Conservation (phyloP, 2,329 filamentous ascomycete genomes). For the Clonostachys solani region DNA sequence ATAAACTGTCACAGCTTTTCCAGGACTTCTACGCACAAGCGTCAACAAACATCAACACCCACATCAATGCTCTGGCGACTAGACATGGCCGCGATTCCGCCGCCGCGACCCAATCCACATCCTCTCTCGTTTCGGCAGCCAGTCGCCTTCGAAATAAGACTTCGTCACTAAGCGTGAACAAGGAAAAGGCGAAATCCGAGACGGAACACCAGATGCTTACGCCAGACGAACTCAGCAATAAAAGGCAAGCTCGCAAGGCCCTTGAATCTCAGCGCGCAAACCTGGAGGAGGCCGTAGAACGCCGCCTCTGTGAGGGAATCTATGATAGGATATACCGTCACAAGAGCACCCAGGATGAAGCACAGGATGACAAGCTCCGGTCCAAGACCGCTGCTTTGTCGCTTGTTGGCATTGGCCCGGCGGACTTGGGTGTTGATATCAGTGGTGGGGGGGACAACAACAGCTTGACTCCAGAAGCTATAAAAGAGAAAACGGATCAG, state of each 20-base stretch:
- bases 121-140: conserved; percentile 51
- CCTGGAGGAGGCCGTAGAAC: conserved; percentile 88
- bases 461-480: conserved; percentile 51
- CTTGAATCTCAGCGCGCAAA: conserved; percentile 73
- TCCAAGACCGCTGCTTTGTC: conserved; percentile 89
- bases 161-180: conserved; percentile 43
- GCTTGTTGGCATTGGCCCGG: conserved; percentile 85
- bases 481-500: conserved; percentile 57
- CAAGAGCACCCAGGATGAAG: conserved; percentile 86
- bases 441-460: conserved; percentile 37
- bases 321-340: conserved; percentile 91
- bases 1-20: conserved; percentile 79
- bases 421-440: conserved; percentile 77
- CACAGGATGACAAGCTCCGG: conserved; percentile 87
- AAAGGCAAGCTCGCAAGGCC: conserved; percentile 71
- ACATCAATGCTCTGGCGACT: conserved; percentile 76
- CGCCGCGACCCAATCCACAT: conserved; percentile 40
- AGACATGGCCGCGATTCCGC: conserved; percentile 67
- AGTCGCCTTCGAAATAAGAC: conserved; percentile 54
- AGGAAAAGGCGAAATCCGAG: conserved; percentile 44
- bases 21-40: conserved; percentile 90
- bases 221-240: conserved; percentile 73
- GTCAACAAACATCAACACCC: conserved; percentile 77
- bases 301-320: conserved; percentile 76
- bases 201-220: conserved; percentile 83